Base-by-base conservation (phyloP, 805 yeast species). In the Priceomyces melissophilus region DNA sequence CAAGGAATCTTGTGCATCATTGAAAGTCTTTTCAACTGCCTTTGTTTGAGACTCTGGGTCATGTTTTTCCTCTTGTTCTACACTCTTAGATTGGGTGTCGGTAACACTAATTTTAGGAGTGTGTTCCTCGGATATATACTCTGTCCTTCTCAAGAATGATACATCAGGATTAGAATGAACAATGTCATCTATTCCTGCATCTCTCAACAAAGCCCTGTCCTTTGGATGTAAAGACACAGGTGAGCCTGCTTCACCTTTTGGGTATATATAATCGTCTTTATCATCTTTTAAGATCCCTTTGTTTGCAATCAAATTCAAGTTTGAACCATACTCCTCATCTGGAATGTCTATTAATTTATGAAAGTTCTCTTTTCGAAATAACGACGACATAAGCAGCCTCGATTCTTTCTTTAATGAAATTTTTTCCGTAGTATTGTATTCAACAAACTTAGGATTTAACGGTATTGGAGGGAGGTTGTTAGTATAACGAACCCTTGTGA, bases 401-500 rank as follows among this genome's bases (percentile, higher is more conserved):
- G 62, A 57, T 44, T 72, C 76, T 35, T 55, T 52, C 37, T 54
- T 71, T 51, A 62, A 67, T 58, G 58, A 58, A 31, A 52, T 49
- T 35, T 48, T 51, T 39, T 64, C 68, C 10, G 69, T 67, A 17
- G 67, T 57, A 54, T 65, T 59, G 49, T 81, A 77, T 37, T 81
- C 76, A 39, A 93, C 62, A 42, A 90, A 74, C 59, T 85, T 87
- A 25, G 99, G 97, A 35, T 96, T 88, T 46, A 93, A 74, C 16
- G 91, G 84, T 8, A 98, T 98, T 2, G 96, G 90, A 4, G 99
- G 99, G 16, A 93, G 71, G 54, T 80, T 85, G 60, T 93, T 93
- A 44, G 79, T 79, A 61, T 89, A 91, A 55, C 95, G 77, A 40
- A 85, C 78, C 51, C 84, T 83, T 35, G 95, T 95, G 41, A 85